Evolutionary conservation across 768 basidiomycete genomes (phyloP), one percentile per base, ranked within the genome.

Genomic region (Russula olivacea): DNA sequence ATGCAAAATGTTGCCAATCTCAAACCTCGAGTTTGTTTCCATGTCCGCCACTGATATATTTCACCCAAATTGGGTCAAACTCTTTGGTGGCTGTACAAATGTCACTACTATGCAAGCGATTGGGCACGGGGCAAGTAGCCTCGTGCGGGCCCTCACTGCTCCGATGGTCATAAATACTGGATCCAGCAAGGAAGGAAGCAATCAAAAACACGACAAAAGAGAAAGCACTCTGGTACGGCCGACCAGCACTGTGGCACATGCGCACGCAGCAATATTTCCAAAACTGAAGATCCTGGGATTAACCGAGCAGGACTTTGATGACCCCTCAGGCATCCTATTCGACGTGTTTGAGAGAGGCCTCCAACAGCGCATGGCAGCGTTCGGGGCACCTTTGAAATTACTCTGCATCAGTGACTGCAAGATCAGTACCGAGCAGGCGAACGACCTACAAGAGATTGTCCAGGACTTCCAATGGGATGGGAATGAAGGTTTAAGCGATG

Each of bases 11-110:
- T 28, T 63, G 4, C 57, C 61, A 3, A 58, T 63, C 4, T 11
- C 51, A 17, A 52, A 58, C 1, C 10, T 63, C 45, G 57, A 54
- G 34, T 59, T 40, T 14, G 51, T 63, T 25, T 63, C 56, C n/a
- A 11, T 63, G 4, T 53, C 15, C 8, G 51, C 56, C 32, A 2
- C 32, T 6, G 25, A 53, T 15, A 21, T 21, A 14, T 8, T 38
- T 21, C 34, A 47, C 28, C 7, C 43, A 19, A 30, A 63, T 34
- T 63, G 51, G 57, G 43, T 10, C 3, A 32, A 36, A 4, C 49
- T 62, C 6, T 58, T 62, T 23, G 32, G 10, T 21, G 32, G 41
- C 23, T 63, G 61, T 28, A 57, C 30, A n/a, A 47, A 58, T 19
- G 8, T 63, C 8, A 58, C 57, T 14, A 49, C 45, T 2, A 47